Percentiles rank a stretch among this genome's conserved stretches.
Evolutionary conservation across 2,329 filamentous ascomycete species (phyloP).

Genomic region (Arthrobotrys entomopaga): DNA sequence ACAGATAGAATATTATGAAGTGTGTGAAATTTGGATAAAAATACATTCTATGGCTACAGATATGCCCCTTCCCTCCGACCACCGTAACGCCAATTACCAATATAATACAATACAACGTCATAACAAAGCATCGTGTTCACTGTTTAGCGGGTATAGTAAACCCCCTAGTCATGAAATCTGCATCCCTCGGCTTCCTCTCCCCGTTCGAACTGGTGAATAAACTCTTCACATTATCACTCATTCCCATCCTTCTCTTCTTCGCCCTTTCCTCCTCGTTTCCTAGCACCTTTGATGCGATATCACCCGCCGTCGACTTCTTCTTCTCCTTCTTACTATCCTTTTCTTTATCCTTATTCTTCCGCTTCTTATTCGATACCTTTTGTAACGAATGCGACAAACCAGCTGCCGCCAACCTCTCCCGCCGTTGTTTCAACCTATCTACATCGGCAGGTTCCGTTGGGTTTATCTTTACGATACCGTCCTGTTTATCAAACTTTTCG

Average conservation of each 20-base stretch:
- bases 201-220: conserved; percentile 65
- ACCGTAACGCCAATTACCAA: background rate
- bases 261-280: conserved; percentile 85
- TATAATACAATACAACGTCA: conserved; percentile 16
- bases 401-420: conserved; percentile 74
- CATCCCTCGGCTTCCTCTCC: conserved; percentile 62
- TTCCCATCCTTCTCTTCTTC: conserved; percentile 77
- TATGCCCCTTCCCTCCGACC: background rate
- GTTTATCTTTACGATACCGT: conserved; percentile 80
- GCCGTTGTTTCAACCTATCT: conserved; percentile 72
- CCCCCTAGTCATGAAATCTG: conserved; percentile 71
- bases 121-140: conserved; percentile 53
- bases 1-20: background rate
- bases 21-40: too few relatives aligned
- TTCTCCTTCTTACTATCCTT: conserved; percentile 59
- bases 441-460: conserved; percentile 77
- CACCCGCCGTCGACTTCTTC: conserved; percentile 59
- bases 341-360: conserved; percentile 67
- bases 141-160: conserved; percentile 67
- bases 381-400: conserved; percentile 88
- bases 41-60: too few relatives aligned
- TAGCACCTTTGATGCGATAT: conserved; percentile 83
- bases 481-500: conserved; percentile 74
- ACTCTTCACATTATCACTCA: conserved; percentile 69
- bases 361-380: conserved; percentile 77